Base-by-base conservation (phyloP, 108 stramenopile species). In the Skeletonema grethae region DNA sequence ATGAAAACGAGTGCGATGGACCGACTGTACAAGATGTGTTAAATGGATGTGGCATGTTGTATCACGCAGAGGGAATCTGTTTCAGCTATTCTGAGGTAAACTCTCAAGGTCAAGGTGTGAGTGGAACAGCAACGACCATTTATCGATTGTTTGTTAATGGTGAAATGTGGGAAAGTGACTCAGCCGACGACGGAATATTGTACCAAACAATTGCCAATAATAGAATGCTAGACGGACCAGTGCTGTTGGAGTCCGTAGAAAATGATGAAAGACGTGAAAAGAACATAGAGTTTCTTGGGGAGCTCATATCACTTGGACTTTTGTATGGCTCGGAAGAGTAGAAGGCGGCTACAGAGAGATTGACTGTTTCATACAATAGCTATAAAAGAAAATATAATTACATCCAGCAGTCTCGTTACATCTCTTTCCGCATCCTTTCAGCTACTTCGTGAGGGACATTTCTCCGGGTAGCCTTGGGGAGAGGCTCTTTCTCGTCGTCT, bases 11-110 rank as follows among this genome's bases (percentile, higher is more conserved):
- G 15, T 20, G 9, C 53, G 70, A 67, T 13, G 61, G 66, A 20
- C 31, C 24, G 30, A 72, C 75, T 53, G 55, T 90, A 18, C 32
- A 55, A 70, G 73, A 57, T 7, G 72, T 91, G 18, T n/a, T 82
- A 9, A 28, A 56, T 30, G 81, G 82, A 7, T 9, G 72, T 20
- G 82, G 83, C 2, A 65, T 61, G 29, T 68, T 95, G 63, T 75
- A 76, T 70, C 88, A 88, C 25, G 89, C 88, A 5, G 90, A 90
- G 72, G 94, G 94, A 7, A 67, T 95, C 20, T 61, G 83, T 0
- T 90, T 88, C 72, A 90, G 90, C 7, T 87, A 88, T 75, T 92
- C 90, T 5, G 57, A 7, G 43, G 22, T 84, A 28, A 59, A 68
- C 18, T 39, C 70, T 30, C 35, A 59, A 65, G 15, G 7, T 30